Evolutionary conservation across 2,329 filamentous ascomycete species (phyloP).

Genomic region (Botrytis fragariae): DNA sequence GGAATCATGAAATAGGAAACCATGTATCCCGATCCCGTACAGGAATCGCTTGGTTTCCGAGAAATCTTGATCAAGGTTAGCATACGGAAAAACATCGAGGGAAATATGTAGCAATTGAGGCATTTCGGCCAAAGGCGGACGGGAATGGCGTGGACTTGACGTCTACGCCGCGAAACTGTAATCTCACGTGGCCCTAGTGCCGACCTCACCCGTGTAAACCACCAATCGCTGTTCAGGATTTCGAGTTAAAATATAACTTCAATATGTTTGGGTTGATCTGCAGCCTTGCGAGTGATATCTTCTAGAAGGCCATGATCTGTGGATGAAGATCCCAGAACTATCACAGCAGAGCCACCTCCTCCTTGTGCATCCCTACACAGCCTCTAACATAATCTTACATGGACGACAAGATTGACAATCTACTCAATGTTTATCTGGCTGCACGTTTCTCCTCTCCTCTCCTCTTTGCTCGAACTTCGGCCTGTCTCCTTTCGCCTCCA

Average conservation of each 20-base stretch:
- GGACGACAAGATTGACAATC: constrained; percentile 22
- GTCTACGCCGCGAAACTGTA: constrained; percentile 14
- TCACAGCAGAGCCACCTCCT: constrained; percentile 18
- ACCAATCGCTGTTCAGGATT: not conserved
- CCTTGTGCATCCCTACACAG: constrained; percentile 23
- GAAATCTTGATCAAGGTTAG: not conserved
- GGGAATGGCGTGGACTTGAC: not conserved
- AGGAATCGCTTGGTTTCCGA: not conserved
- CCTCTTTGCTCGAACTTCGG: constrained; percentile 84
- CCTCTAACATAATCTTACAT: constrained; percentile 34
- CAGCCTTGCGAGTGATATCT: constrained; percentile 3
- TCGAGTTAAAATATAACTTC: not conserved
- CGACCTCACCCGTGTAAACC: not conserved
- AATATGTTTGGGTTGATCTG: constrained; percentile 10
- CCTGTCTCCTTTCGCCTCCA: constrained; percentile 87
- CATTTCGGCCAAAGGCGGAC: not conserved
- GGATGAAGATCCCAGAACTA: constrained; percentile 16
- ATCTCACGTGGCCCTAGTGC: not conserved
- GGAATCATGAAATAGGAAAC: not conserved
- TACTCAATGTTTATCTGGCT: constrained; percentile 41
- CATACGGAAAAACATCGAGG: not conserved
- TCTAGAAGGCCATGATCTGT: not conserved
- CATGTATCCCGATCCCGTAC: not conserved
- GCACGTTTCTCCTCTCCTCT: constrained; percentile 63
- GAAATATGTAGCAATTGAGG: not conserved